Conservation (phyloP, 306 rosid species). For the Spatholobus suberectus region DNA sequence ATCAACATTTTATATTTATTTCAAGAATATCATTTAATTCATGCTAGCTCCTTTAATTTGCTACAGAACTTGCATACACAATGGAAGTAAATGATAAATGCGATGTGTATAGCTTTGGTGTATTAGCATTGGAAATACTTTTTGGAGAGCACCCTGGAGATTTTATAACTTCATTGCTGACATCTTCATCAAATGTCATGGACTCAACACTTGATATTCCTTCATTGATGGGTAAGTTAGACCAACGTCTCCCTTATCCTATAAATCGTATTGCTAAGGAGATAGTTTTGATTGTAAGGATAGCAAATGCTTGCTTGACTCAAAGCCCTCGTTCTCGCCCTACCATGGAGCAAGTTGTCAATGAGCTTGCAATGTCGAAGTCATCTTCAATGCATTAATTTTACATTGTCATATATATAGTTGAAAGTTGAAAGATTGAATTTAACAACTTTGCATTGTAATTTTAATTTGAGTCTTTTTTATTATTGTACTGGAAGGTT, state of each 20-base stretch:
- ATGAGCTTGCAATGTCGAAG: too few species aligned
- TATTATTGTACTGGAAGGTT: too few species aligned
- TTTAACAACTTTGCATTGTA: too few species aligned
- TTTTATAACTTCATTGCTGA: not conserved
- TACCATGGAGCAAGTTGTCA: conserved; percentile 36
- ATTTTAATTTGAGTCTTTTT: too few species aligned
- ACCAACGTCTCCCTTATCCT: conserved; percentile 13
- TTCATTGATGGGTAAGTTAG: not conserved
- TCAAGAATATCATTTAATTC: not conserved
- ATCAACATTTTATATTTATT: not conserved
- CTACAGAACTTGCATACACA: conserved; percentile 22
- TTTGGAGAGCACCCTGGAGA: conserved; percentile 21
- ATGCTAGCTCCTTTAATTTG: not conserved
- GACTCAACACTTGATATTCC: not conserved
- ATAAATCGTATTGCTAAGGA: not conserved
- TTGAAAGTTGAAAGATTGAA: too few species aligned
- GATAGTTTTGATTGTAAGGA: not conserved
- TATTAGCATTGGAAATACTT: too few species aligned
- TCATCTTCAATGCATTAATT: too few species aligned
- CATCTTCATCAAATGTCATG: not conserved
- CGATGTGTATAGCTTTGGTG: too few species aligned
- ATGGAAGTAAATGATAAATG: too few species aligned
- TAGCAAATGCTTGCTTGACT: conserved; percentile 6
- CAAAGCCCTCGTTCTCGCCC: conserved; percentile 10
- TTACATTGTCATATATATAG: too few species aligned